Conservation (phyloP, 306 rosid species). For the Psophocarpus tetragonolobus region DNA sequence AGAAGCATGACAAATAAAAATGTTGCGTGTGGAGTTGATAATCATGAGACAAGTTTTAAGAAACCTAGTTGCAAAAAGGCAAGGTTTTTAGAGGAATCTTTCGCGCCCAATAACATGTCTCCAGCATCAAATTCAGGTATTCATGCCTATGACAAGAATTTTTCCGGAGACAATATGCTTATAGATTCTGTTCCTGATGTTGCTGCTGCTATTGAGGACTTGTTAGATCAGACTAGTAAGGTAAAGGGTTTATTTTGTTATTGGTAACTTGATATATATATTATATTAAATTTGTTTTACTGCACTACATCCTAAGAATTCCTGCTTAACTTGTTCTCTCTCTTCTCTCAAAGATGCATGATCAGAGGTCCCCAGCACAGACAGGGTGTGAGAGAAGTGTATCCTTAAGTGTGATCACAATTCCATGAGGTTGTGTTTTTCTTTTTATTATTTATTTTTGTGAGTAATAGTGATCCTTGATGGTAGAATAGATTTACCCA, state of each 20-base stretch:
- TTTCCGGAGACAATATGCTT: constrained; percentile 42
- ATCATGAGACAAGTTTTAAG: constrained; percentile 40
- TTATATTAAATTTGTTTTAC: constrained; percentile 6
- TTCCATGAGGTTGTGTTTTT: constrained; percentile 26
- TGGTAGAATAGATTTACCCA: constrained; percentile 56
- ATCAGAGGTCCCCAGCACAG: constrained; percentile 70
- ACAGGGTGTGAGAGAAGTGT: constrained; percentile 55
- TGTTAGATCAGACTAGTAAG: constrained; percentile 94
- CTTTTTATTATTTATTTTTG: constrained; percentile 5
- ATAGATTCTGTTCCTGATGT: constrained; percentile 84
- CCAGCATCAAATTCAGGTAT: constrained; percentile 38
- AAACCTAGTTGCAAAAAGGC: constrained; percentile 66
- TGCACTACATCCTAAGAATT: constrained; percentile 13
- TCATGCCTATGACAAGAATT: constrained; percentile 42
- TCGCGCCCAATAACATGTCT: constrained; percentile 37
- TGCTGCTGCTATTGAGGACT: constrained; percentile 94
- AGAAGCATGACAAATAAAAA: constrained; percentile 40
- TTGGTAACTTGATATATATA: constrained; percentile 1
- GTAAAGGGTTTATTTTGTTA: constrained; percentile 48
- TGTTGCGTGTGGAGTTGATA: constrained; percentile 35
- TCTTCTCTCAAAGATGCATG: constrained; percentile 64
- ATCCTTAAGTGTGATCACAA: constrained; percentile 52
- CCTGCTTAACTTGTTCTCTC: constrained; percentile 34
- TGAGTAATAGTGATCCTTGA: constrained; percentile 52
- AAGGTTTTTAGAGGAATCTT: constrained; percentile 62